Base-by-base conservation (phyloP, 176 grass and related monocot species). In the Elymus sibiricus region DNA sequence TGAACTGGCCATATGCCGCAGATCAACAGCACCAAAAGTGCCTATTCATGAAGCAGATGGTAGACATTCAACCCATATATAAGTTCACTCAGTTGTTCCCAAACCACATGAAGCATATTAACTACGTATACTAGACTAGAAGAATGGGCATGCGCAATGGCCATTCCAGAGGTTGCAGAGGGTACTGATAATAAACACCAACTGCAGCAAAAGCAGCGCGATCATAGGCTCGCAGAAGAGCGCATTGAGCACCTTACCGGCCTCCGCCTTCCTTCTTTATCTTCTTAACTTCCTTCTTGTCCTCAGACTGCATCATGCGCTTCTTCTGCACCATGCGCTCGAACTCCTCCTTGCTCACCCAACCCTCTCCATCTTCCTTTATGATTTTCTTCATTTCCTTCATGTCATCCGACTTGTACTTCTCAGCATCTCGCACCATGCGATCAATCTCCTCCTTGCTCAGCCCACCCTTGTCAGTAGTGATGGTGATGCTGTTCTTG, bases 401-500 rank as follows among this genome's bases (percentile, higher is more conserved):
- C 38, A 78, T 87, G 46, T 94, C 86, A 25, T 89, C 68, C 0
- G 58, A 21, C 69, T 86, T 82, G 84, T 89, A 87, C 80, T 60
- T 77, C 77, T 95, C 80, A 51, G 72, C 72, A 75, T 75, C 72
- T 13, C 64, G 56, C 49, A 87, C 81, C 89, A 91, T 93, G 35
- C 66, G 63, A 78, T 88, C 53, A 1, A 96, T 86, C 34, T 96
- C 89, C 3, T 88, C 87, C 58, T 81, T 86, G 63, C 61, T 70
- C 12, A 94, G 72, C 72, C 90, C 29, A 1, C 90, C 88, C 5
- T 77, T 90, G 81, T 94, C 69, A 0, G 74, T 79, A 0, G 16
- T 88, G 19, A 97, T 91, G 11, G 85, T 93, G 79, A 93, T 93
- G 32, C 28, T 87, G 60, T 90, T 93, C 14, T 42, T 89, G 1